These are phyloP conservation scores for Ceratobasidium sp. DNA, from an alignment of 1,284 basidiomycete species.

Conservation along the genomic window DNA sequence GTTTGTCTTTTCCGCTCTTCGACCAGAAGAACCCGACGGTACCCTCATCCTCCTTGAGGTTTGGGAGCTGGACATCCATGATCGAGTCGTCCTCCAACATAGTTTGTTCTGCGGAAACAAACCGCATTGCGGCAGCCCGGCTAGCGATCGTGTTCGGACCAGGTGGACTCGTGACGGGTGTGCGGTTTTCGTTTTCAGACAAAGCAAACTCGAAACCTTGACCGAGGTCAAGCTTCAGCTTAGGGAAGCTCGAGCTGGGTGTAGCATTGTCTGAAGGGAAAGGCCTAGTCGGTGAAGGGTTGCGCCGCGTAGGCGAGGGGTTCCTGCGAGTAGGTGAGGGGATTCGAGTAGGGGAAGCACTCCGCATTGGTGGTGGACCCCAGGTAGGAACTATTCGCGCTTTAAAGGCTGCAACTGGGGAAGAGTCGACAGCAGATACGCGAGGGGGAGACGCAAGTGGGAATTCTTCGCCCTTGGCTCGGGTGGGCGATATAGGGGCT, in stretches of 20 bases:
- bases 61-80: constrained; percentile 20
- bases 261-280: background rate
- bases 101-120: constrained; percentile 1
- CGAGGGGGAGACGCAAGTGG: constrained; percentile 12
- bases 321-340: background rate
- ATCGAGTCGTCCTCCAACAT: constrained; percentile 23
- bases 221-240: constrained; percentile 15
- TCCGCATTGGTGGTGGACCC: background rate
- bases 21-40: constrained; percentile 10
- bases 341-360: background rate
- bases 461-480: background rate
- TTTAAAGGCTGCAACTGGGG: constrained; percentile 16
- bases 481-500: background rate
- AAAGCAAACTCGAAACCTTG: constrained; percentile 25
- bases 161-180: background rate
- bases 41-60: constrained; percentile 11
- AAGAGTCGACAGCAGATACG: background rate
- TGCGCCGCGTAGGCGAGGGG: background rate
- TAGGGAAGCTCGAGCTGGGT: background rate
- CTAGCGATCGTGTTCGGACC: background rate
- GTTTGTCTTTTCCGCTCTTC: background rate
- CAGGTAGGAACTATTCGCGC: background rate
- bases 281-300: background rate
- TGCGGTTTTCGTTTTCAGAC: background rate
- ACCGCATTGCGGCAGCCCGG: constrained; percentile 25